Evolutionary conservation across 371 early-diverging fungal genomes (phyloP), one percentile per base, ranked within the genome.

Genomic region (Lichtheimia hyalospora): DNA sequence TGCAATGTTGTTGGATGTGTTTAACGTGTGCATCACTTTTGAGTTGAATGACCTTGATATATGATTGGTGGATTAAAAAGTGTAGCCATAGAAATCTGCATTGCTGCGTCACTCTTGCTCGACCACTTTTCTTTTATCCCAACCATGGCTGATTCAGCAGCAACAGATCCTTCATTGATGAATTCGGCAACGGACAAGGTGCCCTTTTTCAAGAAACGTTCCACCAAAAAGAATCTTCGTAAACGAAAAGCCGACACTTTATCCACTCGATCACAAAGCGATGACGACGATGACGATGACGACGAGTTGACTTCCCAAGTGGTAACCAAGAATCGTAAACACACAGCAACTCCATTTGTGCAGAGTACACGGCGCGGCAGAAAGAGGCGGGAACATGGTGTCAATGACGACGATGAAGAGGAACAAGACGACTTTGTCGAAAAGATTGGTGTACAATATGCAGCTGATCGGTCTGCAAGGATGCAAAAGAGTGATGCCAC

Each of bases 151-250:
- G 46, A 46, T 46, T 46, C 46, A 18, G 46, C 46, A 51, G 24
- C n/a, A 46, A 20, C 46, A 18, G 51, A 51, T 51, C 6, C 51
- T 1, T 51, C 51, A 15, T 25, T 51, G n/a, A 5, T 51, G 21
- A 18, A 51, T 15, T 21, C 23, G 12, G 24, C 25, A 25, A 14
- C 51, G 21, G 49, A 57, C 49, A 48, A 48, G 13, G 82, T 82
- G 2, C 72, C 83, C 13, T 79, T 86, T 50, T 86, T 86, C 66
- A 86, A 84, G 60, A 86, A 86, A 63, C 67, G 84, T 25, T 60
- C 73, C 6, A 70, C 79, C 21, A 77, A 71, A 34, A 84, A 84
- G 63, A 84, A 79, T 40, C 67, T 84, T 39, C 78, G 85, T 34
- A 62, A 61, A 8, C 78, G 85, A 24, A 62, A 61, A 12, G 61